Evolutionary conservation across 768 basidiomycete genomes (phyloP), one percentile per base, ranked within the genome.

Genomic region (Steccherinum ochraceum): DNA sequence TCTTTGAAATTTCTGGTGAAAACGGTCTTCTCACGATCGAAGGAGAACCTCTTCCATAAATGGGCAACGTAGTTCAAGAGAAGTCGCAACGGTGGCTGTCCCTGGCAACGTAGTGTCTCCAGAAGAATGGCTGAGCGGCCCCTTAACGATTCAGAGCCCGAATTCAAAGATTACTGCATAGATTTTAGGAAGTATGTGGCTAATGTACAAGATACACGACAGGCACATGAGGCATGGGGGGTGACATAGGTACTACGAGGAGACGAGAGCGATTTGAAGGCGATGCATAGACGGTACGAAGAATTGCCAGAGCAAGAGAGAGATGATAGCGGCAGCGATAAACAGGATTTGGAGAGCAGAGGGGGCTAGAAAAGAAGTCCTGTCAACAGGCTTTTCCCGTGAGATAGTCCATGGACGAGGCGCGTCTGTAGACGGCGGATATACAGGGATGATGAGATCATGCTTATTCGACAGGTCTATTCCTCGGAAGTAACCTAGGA

Each of bases 401-500:
- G 30, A 7, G 7, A 35, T 16, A 35, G 30, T 16, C 30, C 30
- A 35, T 7, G 30, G 30, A 35, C 30, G 30, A 7, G 30, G 16
- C 7, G 30, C 30, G 30, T 35, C 30, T 7, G 30, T 35, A 16
- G 30, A 35, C 7, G 30, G 30, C 16, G 30, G 30, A 35, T 54
- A 54, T 0, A 57, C 53, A 3, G 53, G 53, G 30, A 54, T 46
- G 2, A 54, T n/a, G 24, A 52, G 40, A 13, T 57, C 53, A 2
- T 44, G 27, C 20, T 52, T 57, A 10, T 46, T 46, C 0, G 44
- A 26, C 13, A 57, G 52, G 35, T 54, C 51, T 21, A 54, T 53
- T 2, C 56, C 53, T 0, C 51, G 53, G 48, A 57, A 57, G 20
- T 57, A 57, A 1, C 56, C 56, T 57, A 40, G 11, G 40, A 40